These are phyloP conservation scores for Telfairia occidentalis DNA, from an alignment of 331 rosid species.

Conservation along the genomic window DNA sequence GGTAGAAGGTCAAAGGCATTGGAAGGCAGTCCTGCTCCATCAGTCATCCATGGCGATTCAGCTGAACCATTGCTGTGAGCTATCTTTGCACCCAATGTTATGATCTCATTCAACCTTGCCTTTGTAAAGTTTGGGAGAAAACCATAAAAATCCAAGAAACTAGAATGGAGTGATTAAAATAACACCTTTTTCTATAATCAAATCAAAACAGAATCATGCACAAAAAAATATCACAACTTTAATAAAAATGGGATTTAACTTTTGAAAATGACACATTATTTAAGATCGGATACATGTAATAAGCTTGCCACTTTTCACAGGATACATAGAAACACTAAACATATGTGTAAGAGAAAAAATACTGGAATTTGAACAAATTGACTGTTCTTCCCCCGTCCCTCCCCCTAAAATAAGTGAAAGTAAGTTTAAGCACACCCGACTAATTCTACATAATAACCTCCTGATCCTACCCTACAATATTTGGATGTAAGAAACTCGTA, in stretches of 20 bases:
- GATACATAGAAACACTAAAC: not conserved
- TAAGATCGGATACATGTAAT: not conserved
- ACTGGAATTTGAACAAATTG: not conserved
- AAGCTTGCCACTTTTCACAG: not conserved
- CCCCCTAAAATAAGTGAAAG: no score
- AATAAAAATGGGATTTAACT: not conserved
- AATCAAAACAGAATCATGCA: constrained; percentile 1
- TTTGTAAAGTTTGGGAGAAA: constrained; percentile 22
- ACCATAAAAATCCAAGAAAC: not conserved
- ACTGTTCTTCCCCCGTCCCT: no score
- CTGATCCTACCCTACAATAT: not conserved
- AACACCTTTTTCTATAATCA: not conserved
- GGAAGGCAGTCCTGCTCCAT: constrained; percentile 78
- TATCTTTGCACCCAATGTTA: constrained; percentile 38
- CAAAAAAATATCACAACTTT: not conserved
- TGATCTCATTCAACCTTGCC: constrained; percentile 72
- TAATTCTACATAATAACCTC: not conserved
- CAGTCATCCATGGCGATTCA: constrained; percentile 69
- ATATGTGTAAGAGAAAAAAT: not conserved
- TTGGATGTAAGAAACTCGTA: not conserved
- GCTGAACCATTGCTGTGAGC: constrained; percentile 30
- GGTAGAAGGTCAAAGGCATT: constrained; percentile 75
- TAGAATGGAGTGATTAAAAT: not conserved
- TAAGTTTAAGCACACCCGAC: not conserved
- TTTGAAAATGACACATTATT: not conserved